Base-by-base conservation (phyloP, 2,329 filamentous ascomycete genomes). In the Diaporthe sp. region DNA sequence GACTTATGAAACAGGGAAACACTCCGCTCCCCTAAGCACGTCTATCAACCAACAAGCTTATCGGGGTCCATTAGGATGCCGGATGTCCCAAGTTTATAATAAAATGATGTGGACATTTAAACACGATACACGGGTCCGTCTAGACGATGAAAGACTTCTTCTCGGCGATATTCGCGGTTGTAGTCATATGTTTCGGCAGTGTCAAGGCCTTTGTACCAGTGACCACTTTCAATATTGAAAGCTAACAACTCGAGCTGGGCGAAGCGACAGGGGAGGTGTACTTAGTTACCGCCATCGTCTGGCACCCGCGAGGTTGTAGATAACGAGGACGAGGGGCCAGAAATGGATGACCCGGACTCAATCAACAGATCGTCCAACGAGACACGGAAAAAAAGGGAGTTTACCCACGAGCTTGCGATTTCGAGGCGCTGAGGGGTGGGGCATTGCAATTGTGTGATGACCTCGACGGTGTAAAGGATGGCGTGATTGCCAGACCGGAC, bases 381-480 rank as follows among this genome's bases (percentile, higher is more conserved):
- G 5, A 28, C 51, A 5, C 12, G 51, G 25, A 13, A 68, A 19
- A 17, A 77, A 13, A 42, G 19, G 73, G 72, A 3, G 42, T 71
- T 2, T 86, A 85, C 83, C 25, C 89, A 89, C 78, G 79, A 87
- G 82, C 69, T 74, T 83, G 82, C 67, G 83, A 86, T 76, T 81
- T 88, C 73, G 82, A 7, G 76, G 82, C 62, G 81, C 87, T 79
- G 81, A 77, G 72, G 2, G 51, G 69, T 0, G 82, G 79, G 1
- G 86, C 86, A 72, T 79, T 87, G 19, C 55, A 83, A 58, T 80
- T 78, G 17, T 89, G 88, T 71, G 87, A 89, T 73, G 88, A 88
- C 7, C 85, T 89, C 22, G 78, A 87, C 1, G 87, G 86, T 7
- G 85, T 85, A 2, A 74, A 79, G 1, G 86, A 88, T 74, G 81